Evolutionary conservation across 1,284 basidiomycete genomes (phyloP).

Genomic region (Cutaneotrichosporon sp.): DNA sequence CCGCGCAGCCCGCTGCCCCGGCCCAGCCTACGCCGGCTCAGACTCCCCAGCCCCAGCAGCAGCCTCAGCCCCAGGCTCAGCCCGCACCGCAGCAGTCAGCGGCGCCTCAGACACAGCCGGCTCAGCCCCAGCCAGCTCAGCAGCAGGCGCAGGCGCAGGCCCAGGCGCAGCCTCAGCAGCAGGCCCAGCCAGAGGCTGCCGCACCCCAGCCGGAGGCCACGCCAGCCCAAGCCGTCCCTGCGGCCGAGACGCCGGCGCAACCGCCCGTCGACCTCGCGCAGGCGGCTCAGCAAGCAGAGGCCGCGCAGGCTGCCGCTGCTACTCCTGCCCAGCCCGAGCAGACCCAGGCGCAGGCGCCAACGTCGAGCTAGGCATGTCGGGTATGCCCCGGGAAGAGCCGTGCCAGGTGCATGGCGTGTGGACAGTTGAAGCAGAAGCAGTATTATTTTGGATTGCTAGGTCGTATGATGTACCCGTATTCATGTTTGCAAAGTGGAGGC

Average conservation of each 20-base stretch:
- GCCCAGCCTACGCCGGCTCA: background rate
- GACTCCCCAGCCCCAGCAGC: background rate
- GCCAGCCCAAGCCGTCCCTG: background rate
- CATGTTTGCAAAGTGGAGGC: too few relatives aligned
- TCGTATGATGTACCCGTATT: too few relatives aligned
- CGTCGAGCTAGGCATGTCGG: background rate
- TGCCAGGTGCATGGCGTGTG: too few relatives aligned
- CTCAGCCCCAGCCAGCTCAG: constrained; percentile 23
- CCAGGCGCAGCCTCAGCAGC: background rate
- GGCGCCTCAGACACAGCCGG: too few relatives aligned
- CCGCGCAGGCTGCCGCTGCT: background rate
- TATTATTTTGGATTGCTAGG: too few relatives aligned
- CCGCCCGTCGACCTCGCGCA: background rate
- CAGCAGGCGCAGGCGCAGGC: constrained; percentile 1
- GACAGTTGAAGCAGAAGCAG: too few relatives aligned
- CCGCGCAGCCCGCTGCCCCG: background rate
- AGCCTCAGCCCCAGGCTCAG: background rate
- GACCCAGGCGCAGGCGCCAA: background rate
- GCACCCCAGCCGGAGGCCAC: background rate
- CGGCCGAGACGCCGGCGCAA: background rate
- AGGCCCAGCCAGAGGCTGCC: background rate
- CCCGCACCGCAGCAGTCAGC: background rate
- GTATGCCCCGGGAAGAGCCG: too few relatives aligned
- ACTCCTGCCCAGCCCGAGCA: background rate
- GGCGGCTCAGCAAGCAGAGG: background rate